Evolutionary conservation across 2,329 filamentous ascomycete species (phyloP).

Genomic region (Nothophoma quercina): DNA sequence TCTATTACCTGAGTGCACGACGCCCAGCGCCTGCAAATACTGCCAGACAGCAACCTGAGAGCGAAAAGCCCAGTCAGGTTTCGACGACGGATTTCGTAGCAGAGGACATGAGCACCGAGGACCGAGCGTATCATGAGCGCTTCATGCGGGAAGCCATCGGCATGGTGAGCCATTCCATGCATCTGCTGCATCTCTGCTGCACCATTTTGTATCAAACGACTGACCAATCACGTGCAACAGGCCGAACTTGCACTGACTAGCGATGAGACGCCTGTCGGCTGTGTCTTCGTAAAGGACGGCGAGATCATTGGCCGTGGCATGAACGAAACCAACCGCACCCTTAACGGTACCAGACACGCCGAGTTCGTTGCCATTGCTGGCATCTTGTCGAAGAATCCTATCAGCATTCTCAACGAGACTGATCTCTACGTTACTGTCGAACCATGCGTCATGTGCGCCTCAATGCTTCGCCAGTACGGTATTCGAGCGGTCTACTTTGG

Average conservation of each 20-base stretch:
- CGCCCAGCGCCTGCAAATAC: slow-evolving; percentile 17
- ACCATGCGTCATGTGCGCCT: slow-evolving; percentile 98
- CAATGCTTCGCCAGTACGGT: slow-evolving; percentile 83
- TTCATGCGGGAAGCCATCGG: slow-evolving; percentile 88
- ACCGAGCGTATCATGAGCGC: slow-evolving; percentile 59
- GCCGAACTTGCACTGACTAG: slow-evolving; percentile 80
- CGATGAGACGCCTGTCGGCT: slow-evolving; percentile 96
- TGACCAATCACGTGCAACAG: slow-evolving; percentile 56
- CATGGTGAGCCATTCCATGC: slow-evolving; percentile 67
- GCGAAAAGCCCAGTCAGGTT: slow-evolving; percentile 36
- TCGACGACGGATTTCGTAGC: slow-evolving; percentile 32
- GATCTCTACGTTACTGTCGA: slow-evolving; percentile 97
- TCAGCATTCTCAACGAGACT: slow-evolving; percentile 73
- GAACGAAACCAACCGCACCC: slow-evolving; percentile 80
- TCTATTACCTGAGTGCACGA: slow-evolving; percentile 26
- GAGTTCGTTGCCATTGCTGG: slow-evolving; percentile 87
- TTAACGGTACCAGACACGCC: slow-evolving; percentile 83
- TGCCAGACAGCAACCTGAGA: slow-evolving; percentile 16
- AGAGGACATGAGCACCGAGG: slow-evolving; percentile 44
- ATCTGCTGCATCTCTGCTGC: slow-evolving; percentile 7
- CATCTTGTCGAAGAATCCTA: slow-evolving; percentile 70
- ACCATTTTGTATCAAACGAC: slow-evolving; percentile 15
- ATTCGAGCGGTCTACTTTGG: slow-evolving; percentile 94
- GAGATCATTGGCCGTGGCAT: slow-evolving; percentile 87
- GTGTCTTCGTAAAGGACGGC: slow-evolving; percentile 84